Percentiles rank a stretch among this genome's conserved stretches.
These are phyloP conservation scores for Stentor coeruleus DNA, from an alignment of 73 alveolate species.

Conservation along the genomic window DNA sequence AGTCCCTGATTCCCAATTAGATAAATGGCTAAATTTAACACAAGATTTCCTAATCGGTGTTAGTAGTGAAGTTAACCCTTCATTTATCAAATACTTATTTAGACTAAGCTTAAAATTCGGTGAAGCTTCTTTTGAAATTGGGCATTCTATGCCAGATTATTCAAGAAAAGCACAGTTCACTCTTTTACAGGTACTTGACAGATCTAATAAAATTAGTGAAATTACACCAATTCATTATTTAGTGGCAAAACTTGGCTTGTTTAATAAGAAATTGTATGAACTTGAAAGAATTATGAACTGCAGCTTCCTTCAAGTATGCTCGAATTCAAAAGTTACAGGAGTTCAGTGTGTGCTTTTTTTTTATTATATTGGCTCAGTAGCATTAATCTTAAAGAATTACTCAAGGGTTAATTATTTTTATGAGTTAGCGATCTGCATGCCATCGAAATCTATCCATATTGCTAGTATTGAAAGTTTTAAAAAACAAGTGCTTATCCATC, in stretches of 20 bases:
- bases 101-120: background rate
- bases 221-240: background rate
- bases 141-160: background rate
- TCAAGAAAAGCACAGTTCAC: background rate
- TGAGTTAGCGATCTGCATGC: constrained; percentile 18
- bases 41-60: background rate
- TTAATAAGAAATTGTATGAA: background rate
- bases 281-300: background rate
- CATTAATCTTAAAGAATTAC: background rate
- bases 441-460: constrained; percentile 21
- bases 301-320: background rate
- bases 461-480: constrained; percentile 21
- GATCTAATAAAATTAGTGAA: background rate
- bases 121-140: background rate
- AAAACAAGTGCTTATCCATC: background rate
- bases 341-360: background rate
- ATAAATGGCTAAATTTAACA: background rate
- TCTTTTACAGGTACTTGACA: background rate
- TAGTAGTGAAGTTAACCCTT: no score
- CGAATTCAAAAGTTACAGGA: background rate
- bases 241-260: background rate
- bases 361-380: constrained; percentile 12
- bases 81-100: background rate
- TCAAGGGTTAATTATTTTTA: background rate
- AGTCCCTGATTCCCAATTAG: background rate